phyloP scores from a whole-genome alignment of 225 moss, liverwort and hornwort genomes.

The Polytrichum commune region DNA sequence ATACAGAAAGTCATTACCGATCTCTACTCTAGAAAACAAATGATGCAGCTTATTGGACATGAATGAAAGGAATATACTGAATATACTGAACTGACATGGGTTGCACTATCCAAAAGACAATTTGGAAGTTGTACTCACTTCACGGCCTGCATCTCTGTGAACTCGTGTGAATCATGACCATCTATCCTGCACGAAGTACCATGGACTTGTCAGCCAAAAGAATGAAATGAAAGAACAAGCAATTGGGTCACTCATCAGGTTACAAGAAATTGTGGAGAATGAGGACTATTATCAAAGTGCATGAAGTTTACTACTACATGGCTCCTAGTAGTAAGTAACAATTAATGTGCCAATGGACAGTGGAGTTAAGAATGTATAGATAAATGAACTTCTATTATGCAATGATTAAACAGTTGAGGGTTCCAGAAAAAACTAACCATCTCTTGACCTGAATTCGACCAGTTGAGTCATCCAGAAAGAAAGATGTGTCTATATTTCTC shows the following conservation, averaged over 20 bases:
- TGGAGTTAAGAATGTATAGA: no score
- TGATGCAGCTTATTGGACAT: neutral
- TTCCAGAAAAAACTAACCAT: slow-evolving; percentile 49
- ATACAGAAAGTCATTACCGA: neutral
- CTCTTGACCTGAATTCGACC: slow-evolving; percentile 94
- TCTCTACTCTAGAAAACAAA: neutral
- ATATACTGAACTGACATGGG: neutral
- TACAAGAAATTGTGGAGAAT: neutral
- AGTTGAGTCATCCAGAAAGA: slow-evolving; percentile 82
- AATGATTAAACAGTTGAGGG: neutral
- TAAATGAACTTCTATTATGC: neutral
- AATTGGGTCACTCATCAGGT: no score
- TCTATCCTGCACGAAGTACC: slow-evolving; percentile 65
- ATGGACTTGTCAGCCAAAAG: neutral
- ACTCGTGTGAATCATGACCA: slow-evolving; percentile 83
- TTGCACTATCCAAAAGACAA: neutral
- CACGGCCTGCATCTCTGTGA: slow-evolving; percentile 62
- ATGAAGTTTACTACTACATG: no score
- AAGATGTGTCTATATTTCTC: slow-evolving; percentile 86
- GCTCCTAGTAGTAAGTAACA: no score
- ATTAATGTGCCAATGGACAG: no score
- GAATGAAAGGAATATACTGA: neutral
- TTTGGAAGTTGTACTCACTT: slow-evolving; percentile 43
- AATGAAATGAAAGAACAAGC: no score
- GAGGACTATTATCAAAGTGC: no score